These are phyloP conservation scores for Cenococcum geophilum DNA, from an alignment of 495 filamentous ascomycete species.

Conservation along the genomic window DNA sequence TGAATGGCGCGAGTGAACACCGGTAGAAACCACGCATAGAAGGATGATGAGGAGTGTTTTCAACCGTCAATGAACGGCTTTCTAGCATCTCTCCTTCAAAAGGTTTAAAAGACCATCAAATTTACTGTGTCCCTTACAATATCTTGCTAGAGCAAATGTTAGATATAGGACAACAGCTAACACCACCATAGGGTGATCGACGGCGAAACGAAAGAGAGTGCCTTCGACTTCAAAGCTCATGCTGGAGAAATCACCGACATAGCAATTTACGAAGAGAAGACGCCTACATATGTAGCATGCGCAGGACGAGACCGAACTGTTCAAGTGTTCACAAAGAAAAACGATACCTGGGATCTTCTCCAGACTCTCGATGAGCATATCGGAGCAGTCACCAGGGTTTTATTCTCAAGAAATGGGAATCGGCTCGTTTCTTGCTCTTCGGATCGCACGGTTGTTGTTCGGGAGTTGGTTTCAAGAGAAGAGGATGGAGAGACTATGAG, in stretches of 20 bases:
- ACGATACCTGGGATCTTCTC: slow-evolving; percentile 51
- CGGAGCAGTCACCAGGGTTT: slow-evolving; percentile 57
- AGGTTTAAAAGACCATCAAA: too few species aligned
- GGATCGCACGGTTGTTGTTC: slow-evolving; percentile 76
- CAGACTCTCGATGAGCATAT: slow-evolving; percentile 78
- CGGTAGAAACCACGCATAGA: not conserved
- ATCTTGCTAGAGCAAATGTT: too few species aligned
- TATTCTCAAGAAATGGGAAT: slow-evolving; percentile 58
- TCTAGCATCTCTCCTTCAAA: too few species aligned
- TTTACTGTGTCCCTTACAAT: too few species aligned
- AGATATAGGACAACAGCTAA: not conserved
- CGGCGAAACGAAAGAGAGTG: slow-evolving; percentile 41
- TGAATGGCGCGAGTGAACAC: slow-evolving; percentile 15
- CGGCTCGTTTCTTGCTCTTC: slow-evolving; percentile 78
- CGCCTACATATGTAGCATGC: slow-evolving; percentile 60
- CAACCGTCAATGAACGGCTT: too few species aligned
- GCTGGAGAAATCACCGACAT: slow-evolving; percentile 80
- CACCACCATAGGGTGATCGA: slow-evolving; percentile 42
- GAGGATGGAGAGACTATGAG: slow-evolving; percentile 59
- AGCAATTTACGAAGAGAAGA: slow-evolving; percentile 52
- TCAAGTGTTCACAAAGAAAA: slow-evolving; percentile 68
- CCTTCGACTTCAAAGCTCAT: slow-evolving; percentile 73
- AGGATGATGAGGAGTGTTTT: too few species aligned
- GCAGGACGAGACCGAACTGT: slow-evolving; percentile 83
- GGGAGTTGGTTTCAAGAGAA: slow-evolving; percentile 63